Evolutionary conservation across 2,329 filamentous ascomycete genomes (phyloP).

Genomic region (Sporothrix euskadiensis): DNA sequence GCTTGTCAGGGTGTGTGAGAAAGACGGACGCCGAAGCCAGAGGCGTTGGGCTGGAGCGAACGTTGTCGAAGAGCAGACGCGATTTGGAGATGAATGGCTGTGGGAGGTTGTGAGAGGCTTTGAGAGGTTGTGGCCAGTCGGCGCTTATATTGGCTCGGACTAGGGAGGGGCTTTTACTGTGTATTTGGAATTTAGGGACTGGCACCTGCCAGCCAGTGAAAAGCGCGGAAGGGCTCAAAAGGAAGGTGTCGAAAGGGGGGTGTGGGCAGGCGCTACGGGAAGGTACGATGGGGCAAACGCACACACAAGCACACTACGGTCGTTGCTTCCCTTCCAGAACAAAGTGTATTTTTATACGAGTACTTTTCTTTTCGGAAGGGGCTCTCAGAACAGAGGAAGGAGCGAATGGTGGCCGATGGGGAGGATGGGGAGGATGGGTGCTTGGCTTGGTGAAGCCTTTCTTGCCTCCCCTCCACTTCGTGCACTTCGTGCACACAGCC

Average conservation of each 20-base stretch:
- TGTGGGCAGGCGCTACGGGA: constrained; percentile 4
- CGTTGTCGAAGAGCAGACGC: background rate
- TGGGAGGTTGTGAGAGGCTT: background rate
- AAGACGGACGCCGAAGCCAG: background rate
- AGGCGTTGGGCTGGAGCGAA: background rate
- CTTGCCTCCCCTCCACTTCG: background rate
- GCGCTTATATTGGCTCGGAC: constrained; percentile 25
- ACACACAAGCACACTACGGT: background rate
- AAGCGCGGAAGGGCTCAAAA: background rate
- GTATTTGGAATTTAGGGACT: no score
- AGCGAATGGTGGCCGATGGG: background rate
- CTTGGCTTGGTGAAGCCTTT: no score
- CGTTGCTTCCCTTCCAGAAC: background rate
- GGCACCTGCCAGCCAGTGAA: background rate
- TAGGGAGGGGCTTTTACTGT: background rate
- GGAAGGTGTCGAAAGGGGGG: background rate
- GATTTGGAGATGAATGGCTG: background rate
- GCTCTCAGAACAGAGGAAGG: background rate
- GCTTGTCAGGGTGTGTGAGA: constrained; percentile 22
- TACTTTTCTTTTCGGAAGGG: no score
- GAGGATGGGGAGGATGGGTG: no score
- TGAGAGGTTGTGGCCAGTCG: constrained; percentile 23
- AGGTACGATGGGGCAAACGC: background rate
- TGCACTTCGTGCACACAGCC: constrained; percentile 21
- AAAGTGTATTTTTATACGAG: background rate